Percentiles rank a stretch among this genome's conserved stretches.
phyloP scores from a whole-genome alignment of 305 asterid genomes.

The Vinca major region DNA sequence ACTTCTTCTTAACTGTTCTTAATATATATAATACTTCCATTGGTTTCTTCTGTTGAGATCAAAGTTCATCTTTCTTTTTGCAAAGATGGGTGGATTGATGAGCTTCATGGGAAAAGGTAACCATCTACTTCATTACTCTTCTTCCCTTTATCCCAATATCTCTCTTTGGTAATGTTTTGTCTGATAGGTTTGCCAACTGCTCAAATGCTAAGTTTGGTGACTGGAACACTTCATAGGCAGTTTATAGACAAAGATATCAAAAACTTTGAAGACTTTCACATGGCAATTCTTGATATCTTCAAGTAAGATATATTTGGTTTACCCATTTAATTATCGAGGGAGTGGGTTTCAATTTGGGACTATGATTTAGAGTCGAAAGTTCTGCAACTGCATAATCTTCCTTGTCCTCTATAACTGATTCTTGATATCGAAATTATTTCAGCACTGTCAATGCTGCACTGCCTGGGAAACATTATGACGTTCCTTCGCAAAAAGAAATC shows the following conservation, averaged over 20 bases:
- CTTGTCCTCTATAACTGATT: not conserved
- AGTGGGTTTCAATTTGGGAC: no score
- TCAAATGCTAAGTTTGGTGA: conserved; percentile 47
- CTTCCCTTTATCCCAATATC: no score
- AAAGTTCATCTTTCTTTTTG: not conserved
- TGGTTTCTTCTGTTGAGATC: not conserved
- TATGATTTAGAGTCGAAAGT: no score
- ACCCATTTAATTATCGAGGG: no score
- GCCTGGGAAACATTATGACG: conserved; percentile 81
- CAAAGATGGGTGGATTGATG: conserved; percentile 48
- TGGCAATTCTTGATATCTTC: conserved; percentile 66
- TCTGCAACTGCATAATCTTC: no score
- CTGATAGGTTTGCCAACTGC: conserved; percentile 56
- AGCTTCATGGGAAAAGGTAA: conserved; percentile 59
- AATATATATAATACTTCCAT: conserved; percentile 12
- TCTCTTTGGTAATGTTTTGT: not conserved
- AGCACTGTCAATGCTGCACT: conserved; percentile 64
- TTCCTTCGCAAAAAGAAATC: conserved; percentile 42
- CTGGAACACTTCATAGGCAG: conserved; percentile 57
- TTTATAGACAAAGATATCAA: conserved; percentile 44
- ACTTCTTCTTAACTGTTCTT: conserved; percentile 7
- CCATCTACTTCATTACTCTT: no score
- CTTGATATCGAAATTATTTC: conserved; percentile 9
- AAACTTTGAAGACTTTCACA: conserved; percentile 44
- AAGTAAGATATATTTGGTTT: conserved; percentile 21